Percentiles rank a stretch among this genome's conserved stretches.
Evolutionary conservation across 148 eudicot species (phyloP).

Genomic region (Silene latifolia): DNA sequence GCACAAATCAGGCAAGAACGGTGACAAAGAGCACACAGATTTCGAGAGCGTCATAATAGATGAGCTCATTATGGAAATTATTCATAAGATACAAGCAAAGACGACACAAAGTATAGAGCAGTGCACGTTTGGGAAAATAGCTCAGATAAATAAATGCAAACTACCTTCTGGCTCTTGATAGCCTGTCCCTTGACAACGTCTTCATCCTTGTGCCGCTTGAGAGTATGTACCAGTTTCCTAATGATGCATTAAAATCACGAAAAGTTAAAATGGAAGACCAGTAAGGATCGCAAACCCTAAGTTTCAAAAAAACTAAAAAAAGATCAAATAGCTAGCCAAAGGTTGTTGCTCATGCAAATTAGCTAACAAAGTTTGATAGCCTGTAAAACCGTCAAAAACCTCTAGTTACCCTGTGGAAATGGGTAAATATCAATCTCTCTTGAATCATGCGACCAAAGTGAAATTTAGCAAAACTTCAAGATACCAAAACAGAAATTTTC

Average conservation of each 20-base stretch:
- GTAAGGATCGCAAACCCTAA: not conserved
- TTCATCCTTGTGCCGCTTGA: slow-evolving; percentile 72
- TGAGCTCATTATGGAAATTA: not conserved
- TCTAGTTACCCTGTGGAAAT: not conserved
- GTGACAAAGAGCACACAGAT: not conserved
- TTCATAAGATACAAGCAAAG: not conserved
- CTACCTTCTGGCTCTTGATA: slow-evolving; percentile 88
- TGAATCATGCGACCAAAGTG: not conserved
- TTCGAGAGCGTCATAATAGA: not conserved
- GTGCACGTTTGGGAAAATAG: not conserved
- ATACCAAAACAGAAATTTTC: not conserved
- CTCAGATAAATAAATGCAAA: slow-evolving; percentile 5
- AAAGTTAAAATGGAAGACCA: not conserved
- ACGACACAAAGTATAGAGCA: not conserved
- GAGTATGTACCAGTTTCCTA: slow-evolving; percentile 64
- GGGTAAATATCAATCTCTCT: not conserved
- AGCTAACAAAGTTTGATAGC: slow-evolving; percentile 3
- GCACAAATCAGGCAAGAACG: not conserved
- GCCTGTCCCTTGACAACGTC: slow-evolving; percentile 87
- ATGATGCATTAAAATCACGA: slow-evolving; percentile 1
- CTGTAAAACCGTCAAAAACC: slow-evolving; percentile 2
- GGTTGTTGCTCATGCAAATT: not conserved
- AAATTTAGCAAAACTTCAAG: not conserved
- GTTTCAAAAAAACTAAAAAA: too few relatives aligned
- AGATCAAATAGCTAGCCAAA: not conserved